Conservation (phyloP, 352 stramenopile genomes). For the Heterotrichella gracilis region DNA sequence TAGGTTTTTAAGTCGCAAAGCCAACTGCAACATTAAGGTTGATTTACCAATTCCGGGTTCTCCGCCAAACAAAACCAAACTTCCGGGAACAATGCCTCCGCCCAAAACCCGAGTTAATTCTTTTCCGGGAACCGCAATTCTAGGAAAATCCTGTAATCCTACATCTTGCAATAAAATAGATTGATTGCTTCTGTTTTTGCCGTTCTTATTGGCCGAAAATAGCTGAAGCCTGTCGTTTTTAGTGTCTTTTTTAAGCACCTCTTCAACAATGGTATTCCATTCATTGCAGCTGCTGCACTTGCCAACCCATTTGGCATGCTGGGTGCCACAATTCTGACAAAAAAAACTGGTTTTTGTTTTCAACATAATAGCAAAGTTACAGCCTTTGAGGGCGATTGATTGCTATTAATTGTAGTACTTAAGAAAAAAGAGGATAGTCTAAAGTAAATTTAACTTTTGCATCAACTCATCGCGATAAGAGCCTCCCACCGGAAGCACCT, state of each 20-base stretch:
- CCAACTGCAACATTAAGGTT: constrained; percentile 57
- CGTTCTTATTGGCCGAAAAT: constrained; percentile 9
- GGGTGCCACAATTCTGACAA: constrained; percentile 23
- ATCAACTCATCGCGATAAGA: neutral
- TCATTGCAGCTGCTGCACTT: constrained; percentile 32
- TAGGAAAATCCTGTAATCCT: constrained; percentile 35
- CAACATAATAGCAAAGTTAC: constrained; percentile 8
- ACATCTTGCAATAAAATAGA: constrained; percentile 12
- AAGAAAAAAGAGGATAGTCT: neutral
- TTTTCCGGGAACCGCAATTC: constrained; percentile 40
- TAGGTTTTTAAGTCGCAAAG: constrained; percentile 26
- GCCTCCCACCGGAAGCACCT: neutral
- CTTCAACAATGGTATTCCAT: constrained; percentile 47
- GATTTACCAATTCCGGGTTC: constrained; percentile 60
- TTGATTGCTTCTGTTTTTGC: neutral
- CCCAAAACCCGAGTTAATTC: constrained; percentile 63
- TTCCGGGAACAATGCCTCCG: constrained; percentile 64
- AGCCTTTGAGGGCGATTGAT: neutral
- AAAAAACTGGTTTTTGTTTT: constrained; percentile 2
- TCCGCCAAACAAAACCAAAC: constrained; percentile 59
- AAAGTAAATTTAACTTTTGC: neutral
- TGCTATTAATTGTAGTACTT: constrained; percentile 4
- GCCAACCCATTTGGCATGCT: constrained; percentile 31
- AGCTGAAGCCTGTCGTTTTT: neutral
- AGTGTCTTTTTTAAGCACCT: neutral